Evolutionary conservation across 441 rosid genomes (phyloP).

Genomic region (Erodium texanum): DNA sequence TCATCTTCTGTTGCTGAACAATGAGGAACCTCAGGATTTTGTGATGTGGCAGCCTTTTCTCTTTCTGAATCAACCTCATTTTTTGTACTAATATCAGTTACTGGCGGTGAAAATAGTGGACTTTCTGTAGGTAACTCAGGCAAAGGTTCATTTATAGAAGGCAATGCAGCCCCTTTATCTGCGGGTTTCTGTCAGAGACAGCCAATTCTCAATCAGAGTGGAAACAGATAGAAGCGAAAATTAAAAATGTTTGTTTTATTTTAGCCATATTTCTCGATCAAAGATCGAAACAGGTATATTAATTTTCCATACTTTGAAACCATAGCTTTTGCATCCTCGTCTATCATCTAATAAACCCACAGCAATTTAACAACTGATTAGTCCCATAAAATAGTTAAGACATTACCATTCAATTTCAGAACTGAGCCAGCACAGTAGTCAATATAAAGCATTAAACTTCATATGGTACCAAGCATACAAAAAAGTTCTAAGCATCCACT

Average conservation of each 20-base stretch:
- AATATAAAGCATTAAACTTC: neutral
- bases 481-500: neutral
- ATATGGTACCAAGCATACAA: neutral
- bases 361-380: neutral
- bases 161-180: neutral
- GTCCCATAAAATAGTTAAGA: neutral
- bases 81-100: conserved; percentile 21
- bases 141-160: conserved; percentile 13
- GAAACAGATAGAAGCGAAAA: too few relatives aligned
- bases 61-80: conserved; percentile 24
- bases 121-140: conserved; percentile 27
- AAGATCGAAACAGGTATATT: too few relatives aligned
- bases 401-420: neutral
- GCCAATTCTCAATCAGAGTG: neutral
- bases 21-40: conserved; percentile 23
- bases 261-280: too few relatives aligned
- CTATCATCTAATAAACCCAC: neutral
- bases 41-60: conserved; percentile 22
- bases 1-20: conserved; percentile 23
- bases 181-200: neutral
- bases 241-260: too few relatives aligned
- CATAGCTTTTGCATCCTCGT: neutral
- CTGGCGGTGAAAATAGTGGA: conserved; percentile 26
- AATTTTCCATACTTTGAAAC: too few relatives aligned
- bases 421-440: neutral